Percentiles rank a stretch among this genome's conserved stretches.
phyloP scores from a whole-genome alignment of 1,139 yeast genomes.

The Hemisphaericaspora xylanilytica region DNA sequence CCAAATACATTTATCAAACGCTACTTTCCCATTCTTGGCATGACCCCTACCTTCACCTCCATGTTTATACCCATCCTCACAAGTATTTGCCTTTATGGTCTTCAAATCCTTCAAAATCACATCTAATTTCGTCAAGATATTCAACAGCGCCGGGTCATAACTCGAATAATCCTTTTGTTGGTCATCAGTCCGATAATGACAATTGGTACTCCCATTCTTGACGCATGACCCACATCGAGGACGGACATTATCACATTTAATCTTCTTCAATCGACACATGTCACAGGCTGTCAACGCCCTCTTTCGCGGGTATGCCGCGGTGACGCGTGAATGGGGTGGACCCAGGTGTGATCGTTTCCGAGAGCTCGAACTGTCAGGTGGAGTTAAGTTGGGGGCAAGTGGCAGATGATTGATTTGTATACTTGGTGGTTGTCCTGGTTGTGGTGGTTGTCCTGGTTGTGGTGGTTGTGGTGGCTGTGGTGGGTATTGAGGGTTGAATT shows the following conservation, averaged over 20 bases:
- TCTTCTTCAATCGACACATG: slow-evolving; percentile 44
- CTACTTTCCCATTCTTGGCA: not conserved
- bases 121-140: slow-evolving; percentile 31
- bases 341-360: slow-evolving; percentile 12
- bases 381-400: not conserved
- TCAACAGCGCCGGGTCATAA: slow-evolving; percentile 27
- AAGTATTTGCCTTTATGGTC: slow-evolving; percentile 15
- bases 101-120: slow-evolving; percentile 27
- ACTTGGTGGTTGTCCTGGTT: too few relatives aligned
- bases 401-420: not conserved
- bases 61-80: not conserved
- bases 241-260: slow-evolving; percentile 50
- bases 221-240: slow-evolving; percentile 52
- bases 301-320: slow-evolving; percentile 27
- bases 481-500: not conserved
- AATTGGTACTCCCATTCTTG: slow-evolving; percentile 30
- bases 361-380: slow-evolving; percentile 7
- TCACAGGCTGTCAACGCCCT: slow-evolving; percentile 50
- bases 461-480: slow-evolving; percentile 5
- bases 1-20: slow-evolving; percentile 31
- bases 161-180: slow-evolving; percentile 23
- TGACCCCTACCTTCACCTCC: too few relatives aligned
- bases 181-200: slow-evolving; percentile 35
- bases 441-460: not conserved
- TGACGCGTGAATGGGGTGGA: slow-evolving; percentile 11